Percentiles rank a stretch among this genome's conserved stretches.
phyloP scores from a whole-genome alignment of 2,329 filamentous ascomycete genomes.

The Pseudogymnoascus sp. region DNA sequence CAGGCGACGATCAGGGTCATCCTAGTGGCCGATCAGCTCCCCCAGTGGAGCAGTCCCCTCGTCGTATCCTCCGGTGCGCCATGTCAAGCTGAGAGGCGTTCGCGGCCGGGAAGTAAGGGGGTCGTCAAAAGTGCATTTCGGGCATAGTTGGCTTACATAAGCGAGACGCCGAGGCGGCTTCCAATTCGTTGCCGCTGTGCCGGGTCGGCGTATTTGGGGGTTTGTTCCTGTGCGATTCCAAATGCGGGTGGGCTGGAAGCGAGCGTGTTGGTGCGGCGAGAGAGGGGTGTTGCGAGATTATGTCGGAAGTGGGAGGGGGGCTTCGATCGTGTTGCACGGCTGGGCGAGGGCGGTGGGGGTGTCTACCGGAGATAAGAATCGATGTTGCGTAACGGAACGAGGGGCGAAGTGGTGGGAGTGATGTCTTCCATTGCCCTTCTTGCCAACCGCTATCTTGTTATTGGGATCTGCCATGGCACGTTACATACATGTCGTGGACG shows the following conservation, averaged over 20 bases:
- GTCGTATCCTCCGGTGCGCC: neutral
- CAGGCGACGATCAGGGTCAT: neutral
- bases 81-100: neutral
- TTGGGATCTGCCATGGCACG: neutral
- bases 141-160: neutral
- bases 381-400: neutral
- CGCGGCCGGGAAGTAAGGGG: neutral
- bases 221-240: neutral
- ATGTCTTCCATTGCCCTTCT: neutral
- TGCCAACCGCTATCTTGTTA: neutral
- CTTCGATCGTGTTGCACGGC: neutral
- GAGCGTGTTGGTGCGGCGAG: neutral
- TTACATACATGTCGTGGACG: neutral
- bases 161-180: neutral
- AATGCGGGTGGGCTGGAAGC: neutral
- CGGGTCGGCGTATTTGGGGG: neutral
- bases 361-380: neutral
- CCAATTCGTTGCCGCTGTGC: neutral
- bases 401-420: neutral
- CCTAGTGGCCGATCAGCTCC: neutral
- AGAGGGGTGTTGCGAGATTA: neutral
- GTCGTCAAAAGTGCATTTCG: neutral
- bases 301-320: neutral
- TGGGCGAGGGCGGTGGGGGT: neutral
- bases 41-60: neutral